Evolutionary conservation across 1,284 basidiomycete species (phyloP).

Genomic region (Microstroma glucosiphilum): DNA sequence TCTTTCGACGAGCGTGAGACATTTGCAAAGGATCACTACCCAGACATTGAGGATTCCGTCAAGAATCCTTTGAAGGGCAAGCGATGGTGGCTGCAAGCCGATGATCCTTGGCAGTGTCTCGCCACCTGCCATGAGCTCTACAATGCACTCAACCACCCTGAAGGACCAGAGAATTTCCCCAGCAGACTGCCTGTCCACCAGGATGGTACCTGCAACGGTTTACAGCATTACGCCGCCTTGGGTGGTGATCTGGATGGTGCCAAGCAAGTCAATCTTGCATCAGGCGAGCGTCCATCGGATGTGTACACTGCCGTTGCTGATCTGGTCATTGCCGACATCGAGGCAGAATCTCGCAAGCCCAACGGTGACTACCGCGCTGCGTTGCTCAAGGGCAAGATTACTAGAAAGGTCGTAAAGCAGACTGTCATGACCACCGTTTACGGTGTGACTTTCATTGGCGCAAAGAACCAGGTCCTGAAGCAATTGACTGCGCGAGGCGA

Average conservation of each 20-base stretch:
- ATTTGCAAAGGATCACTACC: slow-evolving; percentile 69
- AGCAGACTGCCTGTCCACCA: slow-evolving; percentile 88
- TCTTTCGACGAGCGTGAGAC: slow-evolving; percentile 81
- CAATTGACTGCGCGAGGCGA: slow-evolving; percentile 75
- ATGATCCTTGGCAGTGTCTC: slow-evolving; percentile 96
- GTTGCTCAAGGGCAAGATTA: slow-evolving; percentile 70
- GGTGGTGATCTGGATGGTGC: slow-evolving; percentile 88
- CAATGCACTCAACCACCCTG: slow-evolving; percentile 60
- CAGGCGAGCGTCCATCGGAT: slow-evolving; percentile 81
- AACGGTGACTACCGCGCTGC: slow-evolving; percentile 55
- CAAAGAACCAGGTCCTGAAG: slow-evolving; percentile 86
- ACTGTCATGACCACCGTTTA: slow-evolving; percentile 99
- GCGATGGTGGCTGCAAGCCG: slow-evolving; percentile 69
- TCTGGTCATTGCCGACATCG: slow-evolving; percentile 54
- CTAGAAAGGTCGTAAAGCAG: slow-evolving; percentile 96
- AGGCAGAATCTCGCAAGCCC: slow-evolving; percentile 52
- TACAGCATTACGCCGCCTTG: slow-evolving; percentile 97
- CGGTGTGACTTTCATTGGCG: slow-evolving; percentile 91
- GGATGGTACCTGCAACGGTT: slow-evolving; percentile 95
- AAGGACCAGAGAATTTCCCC: slow-evolving; percentile 65
- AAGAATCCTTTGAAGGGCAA: slow-evolving; percentile 19
- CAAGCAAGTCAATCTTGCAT: slow-evolving; percentile 82
- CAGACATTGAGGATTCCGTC: slow-evolving; percentile 58
- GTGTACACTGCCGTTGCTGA: slow-evolving; percentile 90
- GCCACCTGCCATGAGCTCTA: slow-evolving; percentile 82